Evolutionary conservation across 768 basidiomycete genomes (phyloP).

Genomic region (Pleurotus salmoneostramineus): DNA sequence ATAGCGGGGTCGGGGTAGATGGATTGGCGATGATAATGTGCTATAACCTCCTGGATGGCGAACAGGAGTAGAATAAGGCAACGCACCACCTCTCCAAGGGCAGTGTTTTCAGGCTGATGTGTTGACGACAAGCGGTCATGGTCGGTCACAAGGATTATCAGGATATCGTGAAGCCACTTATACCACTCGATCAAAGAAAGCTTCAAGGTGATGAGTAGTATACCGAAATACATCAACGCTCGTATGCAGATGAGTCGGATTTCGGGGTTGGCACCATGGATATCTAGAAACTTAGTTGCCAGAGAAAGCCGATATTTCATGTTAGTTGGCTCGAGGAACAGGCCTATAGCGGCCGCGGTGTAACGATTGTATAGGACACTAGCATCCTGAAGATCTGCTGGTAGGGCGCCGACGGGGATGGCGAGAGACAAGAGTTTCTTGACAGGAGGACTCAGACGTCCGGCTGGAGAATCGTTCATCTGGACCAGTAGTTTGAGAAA

Average conservation of each 20-base stretch:
- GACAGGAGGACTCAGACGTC: constrained; percentile 35
- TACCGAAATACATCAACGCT: constrained; percentile 67
- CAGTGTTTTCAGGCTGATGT: constrained; percentile 11
- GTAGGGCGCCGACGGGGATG: constrained; percentile 66
- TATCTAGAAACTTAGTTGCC: constrained; percentile 63
- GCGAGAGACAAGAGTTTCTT: constrained; percentile 71
- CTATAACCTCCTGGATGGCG: constrained; percentile 49
- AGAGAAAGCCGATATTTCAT: constrained; percentile 54
- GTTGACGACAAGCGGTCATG: constrained; percentile 26
- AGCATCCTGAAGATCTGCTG: constrained; percentile 56
- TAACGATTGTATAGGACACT: constrained; percentile 84
- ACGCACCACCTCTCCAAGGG: constrained; percentile 23
- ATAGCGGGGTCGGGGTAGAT: constrained; percentile 64
- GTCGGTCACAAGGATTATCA: constrained; percentile 51
- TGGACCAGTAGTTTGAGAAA: constrained; percentile 82
- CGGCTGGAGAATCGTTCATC: constrained; percentile 36
- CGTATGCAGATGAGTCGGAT: constrained; percentile 72
- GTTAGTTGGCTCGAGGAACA: constrained; percentile 52
- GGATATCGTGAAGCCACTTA: constrained; percentile 64
- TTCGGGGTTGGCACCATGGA: constrained; percentile 57
- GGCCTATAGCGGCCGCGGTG: constrained; percentile 63
- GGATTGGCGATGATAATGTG: constrained; percentile 13
- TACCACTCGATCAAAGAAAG: constrained; percentile 49
- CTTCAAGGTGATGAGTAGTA: constrained; percentile 51
- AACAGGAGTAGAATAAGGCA: constrained; percentile 53